Evolutionary conservation across 306 rosid species (phyloP).

Genomic region (Vigna hirtella): DNA sequence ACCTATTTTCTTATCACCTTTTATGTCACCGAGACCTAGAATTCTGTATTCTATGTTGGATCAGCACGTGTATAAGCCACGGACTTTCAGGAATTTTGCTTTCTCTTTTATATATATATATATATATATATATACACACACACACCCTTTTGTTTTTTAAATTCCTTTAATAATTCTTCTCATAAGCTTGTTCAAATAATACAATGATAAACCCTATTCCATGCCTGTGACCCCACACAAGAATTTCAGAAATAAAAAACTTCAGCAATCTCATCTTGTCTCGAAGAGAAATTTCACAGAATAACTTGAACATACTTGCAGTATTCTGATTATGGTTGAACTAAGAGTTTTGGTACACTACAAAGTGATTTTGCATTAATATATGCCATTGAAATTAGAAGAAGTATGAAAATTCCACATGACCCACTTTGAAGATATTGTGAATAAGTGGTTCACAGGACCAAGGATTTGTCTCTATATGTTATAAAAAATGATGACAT

Average conservation of each 20-base stretch:
- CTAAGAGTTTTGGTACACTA: too few relatives aligned
- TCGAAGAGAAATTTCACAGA: background rate
- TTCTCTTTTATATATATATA: background rate
- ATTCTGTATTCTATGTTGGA: constrained; percentile 64
- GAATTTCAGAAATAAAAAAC: background rate
- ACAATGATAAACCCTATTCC: background rate
- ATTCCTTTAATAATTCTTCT: background rate
- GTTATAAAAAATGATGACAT: background rate
- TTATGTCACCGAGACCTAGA: constrained; percentile 68
- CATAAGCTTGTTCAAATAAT: constrained; percentile 2
- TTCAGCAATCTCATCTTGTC: background rate
- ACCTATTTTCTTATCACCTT: constrained; percentile 25
- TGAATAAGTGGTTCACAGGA: background rate
- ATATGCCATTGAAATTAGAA: background rate
- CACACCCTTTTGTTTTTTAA: background rate
- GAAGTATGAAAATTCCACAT: background rate
- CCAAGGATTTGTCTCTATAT: background rate
- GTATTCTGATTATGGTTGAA: too few relatives aligned
- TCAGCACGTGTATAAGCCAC: constrained; percentile 69
- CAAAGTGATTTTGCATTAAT: too few relatives aligned
- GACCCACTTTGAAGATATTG: background rate
- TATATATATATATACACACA: background rate
- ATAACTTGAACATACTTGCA: background rate
- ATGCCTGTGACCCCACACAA: background rate
- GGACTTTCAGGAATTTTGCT: constrained; percentile 61